Conservation (phyloP, 352 stramenopile genomes). For the Pythium volutum region DNA sequence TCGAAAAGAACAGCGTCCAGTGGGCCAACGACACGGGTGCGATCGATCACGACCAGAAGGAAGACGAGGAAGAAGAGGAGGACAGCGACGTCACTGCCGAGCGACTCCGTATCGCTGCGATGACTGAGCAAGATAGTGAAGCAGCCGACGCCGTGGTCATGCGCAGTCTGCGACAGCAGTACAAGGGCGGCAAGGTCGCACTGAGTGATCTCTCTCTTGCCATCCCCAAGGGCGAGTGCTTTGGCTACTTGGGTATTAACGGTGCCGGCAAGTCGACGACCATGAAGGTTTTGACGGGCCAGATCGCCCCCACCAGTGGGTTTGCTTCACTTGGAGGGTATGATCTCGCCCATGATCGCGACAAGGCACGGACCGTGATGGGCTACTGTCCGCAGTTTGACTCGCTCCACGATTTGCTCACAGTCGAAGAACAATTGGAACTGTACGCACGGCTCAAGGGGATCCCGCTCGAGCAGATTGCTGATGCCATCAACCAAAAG, state of each 20-base stretch:
- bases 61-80: not conserved
- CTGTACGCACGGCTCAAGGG: conserved; percentile 91
- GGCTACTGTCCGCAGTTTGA: conserved; percentile 95
- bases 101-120: conserved; percentile 11
- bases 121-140: not conserved
- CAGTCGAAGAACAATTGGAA: conserved; percentile 88
- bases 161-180: conserved; percentile 46
- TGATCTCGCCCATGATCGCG: conserved; percentile 64
- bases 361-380: conserved; percentile 28
- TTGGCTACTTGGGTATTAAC: conserved; percentile 78
- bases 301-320: conserved; percentile 49
- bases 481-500: conserved; percentile 41
- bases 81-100: conserved; percentile 22
- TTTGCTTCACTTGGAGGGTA: conserved; percentile 56
- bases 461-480: conserved; percentile 26
- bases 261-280: conserved; percentile 65
- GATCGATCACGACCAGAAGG: not conserved
- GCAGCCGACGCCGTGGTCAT: conserved; percentile 37
- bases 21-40: not conserved
- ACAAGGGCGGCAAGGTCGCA: conserved; percentile 22
- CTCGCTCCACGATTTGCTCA: conserved; percentile 91
- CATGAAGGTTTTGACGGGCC: conserved; percentile 39
- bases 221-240: conserved; percentile 68
- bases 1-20: conserved; percentile 36
- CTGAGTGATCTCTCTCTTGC: conserved; percentile 78